Percentiles rank a stretch among this genome's conserved stretches.
Evolutionary conservation across 1,284 basidiomycete genomes (phyloP).

Genomic region (Boletellus dicymbophilus): DNA sequence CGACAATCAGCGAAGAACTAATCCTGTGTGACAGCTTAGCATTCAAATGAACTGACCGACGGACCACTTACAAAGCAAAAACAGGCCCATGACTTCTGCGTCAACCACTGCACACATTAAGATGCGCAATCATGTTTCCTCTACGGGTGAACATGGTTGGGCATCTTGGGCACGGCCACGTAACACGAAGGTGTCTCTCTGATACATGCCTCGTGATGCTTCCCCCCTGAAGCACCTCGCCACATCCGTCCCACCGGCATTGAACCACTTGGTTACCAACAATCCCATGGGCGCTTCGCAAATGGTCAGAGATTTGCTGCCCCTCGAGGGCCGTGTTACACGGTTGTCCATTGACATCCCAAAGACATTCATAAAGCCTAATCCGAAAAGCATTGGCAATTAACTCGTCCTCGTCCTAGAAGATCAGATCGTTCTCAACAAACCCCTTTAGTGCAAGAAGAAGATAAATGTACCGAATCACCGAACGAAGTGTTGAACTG

Average conservation of each 20-base stretch:
- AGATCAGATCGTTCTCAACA: neutral
- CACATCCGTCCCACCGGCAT: conserved; percentile 20
- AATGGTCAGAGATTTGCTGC: conserved; percentile 17
- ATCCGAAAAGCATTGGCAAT: conserved; percentile 5
- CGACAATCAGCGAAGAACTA: neutral
- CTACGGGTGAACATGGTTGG: conserved; percentile 19
- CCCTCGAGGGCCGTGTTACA: conserved; percentile 14
- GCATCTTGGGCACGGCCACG: conserved; percentile 26
- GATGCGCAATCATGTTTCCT: conserved; percentile 17
- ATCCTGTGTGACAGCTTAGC: conserved; percentile 5
- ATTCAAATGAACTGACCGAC: neutral
- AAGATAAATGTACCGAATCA: conserved; percentile 14
- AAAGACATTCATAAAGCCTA: conserved; percentile 8
- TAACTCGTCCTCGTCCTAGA: conserved; percentile 15
- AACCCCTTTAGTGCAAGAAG: neutral
- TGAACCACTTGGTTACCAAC: neutral
- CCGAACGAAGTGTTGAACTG: conserved; percentile 12
- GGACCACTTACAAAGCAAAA: conserved; percentile 4
- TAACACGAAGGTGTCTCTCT: conserved; percentile 20
- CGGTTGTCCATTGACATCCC: conserved; percentile 9
- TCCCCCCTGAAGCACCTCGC: conserved; percentile 13
- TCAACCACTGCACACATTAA: conserved; percentile 9
- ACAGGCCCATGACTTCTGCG: neutral
- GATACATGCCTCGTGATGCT: conserved; percentile 23
- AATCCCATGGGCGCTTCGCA: conserved; percentile 14